These are phyloP conservation scores for Mycena alexandri DNA, from an alignment of 768 basidiomycete species.

Conservation along the genomic window DNA sequence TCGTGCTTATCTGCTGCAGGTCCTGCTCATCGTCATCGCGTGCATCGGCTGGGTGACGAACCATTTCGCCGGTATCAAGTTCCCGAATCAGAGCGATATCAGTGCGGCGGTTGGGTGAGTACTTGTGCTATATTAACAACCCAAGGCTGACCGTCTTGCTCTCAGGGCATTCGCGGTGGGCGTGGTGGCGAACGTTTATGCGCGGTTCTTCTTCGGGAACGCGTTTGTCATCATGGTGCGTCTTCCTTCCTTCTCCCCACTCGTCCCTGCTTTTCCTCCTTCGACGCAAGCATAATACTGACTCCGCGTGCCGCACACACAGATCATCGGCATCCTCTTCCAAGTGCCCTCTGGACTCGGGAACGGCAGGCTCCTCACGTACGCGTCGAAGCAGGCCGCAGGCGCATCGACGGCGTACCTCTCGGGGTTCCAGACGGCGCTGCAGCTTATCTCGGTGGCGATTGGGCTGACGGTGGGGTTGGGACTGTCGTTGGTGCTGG, in stretches of 20 bases:
- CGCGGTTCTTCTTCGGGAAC: conserved; percentile 77
- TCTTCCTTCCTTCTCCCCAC: conserved; percentile 1
- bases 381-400: conserved; percentile 66
- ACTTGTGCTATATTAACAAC: not conserved
- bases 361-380: conserved; percentile 83
- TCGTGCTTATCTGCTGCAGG: not conserved
- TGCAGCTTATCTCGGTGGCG: conserved; percentile 82
- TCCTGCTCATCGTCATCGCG: conserved; percentile 65
- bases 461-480: conserved; percentile 87
- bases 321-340: conserved; percentile 85
- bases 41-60: conserved; percentile 85
- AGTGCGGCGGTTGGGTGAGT: conserved; percentile 79
- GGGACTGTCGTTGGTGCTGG: conserved; percentile 75
- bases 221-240: conserved; percentile 87
- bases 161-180: conserved; percentile 85
- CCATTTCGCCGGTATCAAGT: conserved; percentile 73
- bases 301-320: not conserved
- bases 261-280: not conserved
- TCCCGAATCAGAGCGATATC: conserved; percentile 80
- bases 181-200: conserved; percentile 82
- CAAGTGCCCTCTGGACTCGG: conserved; percentile 88
- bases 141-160: conserved; percentile 17
- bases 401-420: conserved; percentile 70
- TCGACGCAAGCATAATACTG: not conserved
- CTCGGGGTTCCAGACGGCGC: conserved; percentile 79